Conservation (phyloP, 2,329 filamentous ascomycete species). For the Blastomyces gilchristii region DNA sequence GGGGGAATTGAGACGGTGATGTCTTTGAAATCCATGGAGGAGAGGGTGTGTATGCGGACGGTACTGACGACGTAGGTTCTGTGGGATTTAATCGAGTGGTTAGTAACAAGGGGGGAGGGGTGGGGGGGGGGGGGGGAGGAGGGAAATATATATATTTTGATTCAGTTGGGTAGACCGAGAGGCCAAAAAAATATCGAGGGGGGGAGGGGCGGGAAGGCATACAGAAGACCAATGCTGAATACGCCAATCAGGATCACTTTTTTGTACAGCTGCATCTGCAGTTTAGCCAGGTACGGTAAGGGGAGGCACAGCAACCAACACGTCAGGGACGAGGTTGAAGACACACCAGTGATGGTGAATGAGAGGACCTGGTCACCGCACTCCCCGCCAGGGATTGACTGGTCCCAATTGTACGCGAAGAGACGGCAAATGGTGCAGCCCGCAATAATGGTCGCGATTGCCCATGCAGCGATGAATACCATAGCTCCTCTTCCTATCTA, state of each 20-base stretch:
- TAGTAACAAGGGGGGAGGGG: not conserved
- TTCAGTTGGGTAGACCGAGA: not conserved
- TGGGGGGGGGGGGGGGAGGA: no score
- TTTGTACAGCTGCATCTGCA: conserved; percentile 20
- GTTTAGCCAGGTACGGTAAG: conserved; percentile 17
- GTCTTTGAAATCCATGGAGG: conserved; percentile 27
- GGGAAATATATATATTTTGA: not conserved
- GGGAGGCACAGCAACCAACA: conserved; percentile 17
- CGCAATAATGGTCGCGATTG: conserved; percentile 23
- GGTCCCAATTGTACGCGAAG: conserved; percentile 22
- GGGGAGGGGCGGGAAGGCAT: conserved; percentile 7
- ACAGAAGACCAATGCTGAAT: conserved; percentile 20
- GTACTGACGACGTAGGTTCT: conserved; percentile 30
- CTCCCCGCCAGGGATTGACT: conserved; percentile 16
- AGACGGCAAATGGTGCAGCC: conserved; percentile 17
- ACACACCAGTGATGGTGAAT: conserved; percentile 17
- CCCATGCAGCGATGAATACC: conserved; percentile 17
- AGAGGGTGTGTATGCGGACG: conserved; percentile 28
- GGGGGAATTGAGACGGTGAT: conserved; percentile 27
- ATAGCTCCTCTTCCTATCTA: conserved; percentile 13
- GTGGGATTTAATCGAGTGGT: not conserved
- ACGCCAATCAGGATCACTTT: conserved; percentile 19
- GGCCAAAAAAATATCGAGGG: not conserved
- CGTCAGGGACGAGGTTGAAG: conserved; percentile 21
- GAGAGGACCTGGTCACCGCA: conserved; percentile 19